Evolutionary conservation across 169 alveolate species (phyloP).

Genomic region (Plasmodium fragile): DNA sequence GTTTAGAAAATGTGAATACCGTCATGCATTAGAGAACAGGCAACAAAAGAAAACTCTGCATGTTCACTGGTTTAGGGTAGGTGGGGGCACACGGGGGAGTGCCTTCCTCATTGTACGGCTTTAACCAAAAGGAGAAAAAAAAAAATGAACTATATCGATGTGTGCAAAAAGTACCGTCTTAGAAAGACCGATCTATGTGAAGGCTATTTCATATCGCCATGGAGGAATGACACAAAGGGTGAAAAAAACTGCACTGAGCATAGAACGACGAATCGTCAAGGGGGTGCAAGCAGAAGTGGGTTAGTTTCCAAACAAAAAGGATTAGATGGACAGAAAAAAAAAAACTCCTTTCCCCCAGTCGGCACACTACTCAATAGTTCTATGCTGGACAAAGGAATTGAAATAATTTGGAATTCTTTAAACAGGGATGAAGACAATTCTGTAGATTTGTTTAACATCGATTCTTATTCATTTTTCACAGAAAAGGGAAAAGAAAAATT

Average conservation of each 20-base stretch:
- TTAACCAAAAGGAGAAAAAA: background rate
- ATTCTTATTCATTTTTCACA: slow-evolving; percentile 6
- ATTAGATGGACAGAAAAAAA: background rate
- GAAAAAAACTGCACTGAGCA: background rate
- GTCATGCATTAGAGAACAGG: background rate
- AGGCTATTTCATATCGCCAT: background rate
- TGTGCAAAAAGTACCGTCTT: background rate
- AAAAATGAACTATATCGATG: background rate
- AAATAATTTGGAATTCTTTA: slow-evolving; percentile 19
- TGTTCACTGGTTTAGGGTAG: background rate
- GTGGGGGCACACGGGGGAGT: background rate
- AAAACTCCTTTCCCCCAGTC: background rate
- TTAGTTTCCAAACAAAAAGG: background rate
- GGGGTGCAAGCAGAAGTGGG: background rate
- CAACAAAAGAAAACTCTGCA: background rate
- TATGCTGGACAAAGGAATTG: background rate
- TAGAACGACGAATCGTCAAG: background rate
- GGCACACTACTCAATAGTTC: background rate
- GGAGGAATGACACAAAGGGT: background rate
- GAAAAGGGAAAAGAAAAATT: slow-evolving; percentile 32
- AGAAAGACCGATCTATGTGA: background rate
- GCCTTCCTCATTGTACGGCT: background rate
- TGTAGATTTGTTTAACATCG: slow-evolving; percentile 42
- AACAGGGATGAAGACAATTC: slow-evolving; percentile 28
- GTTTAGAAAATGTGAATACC: background rate